phyloP scores from a whole-genome alignment of 2,329 filamentous ascomycete genomes.

The Fusarium concolor region DNA sequence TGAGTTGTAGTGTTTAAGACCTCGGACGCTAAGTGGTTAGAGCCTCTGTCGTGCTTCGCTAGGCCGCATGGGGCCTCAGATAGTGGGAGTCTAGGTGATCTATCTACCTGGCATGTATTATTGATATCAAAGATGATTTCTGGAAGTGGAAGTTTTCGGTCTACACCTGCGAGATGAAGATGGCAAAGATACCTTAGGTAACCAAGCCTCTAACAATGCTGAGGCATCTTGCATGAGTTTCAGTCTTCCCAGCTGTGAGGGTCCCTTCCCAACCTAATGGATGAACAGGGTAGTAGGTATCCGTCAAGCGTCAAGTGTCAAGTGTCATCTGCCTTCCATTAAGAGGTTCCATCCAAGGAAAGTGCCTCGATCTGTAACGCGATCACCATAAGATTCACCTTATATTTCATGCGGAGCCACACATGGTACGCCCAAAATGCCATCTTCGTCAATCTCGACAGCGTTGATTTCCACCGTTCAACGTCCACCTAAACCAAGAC shows the following conservation, averaged over 20 bases:
- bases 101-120: not conserved
- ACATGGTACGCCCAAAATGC: not conserved
- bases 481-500: slow-evolving; percentile 6
- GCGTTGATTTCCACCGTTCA: not conserved
- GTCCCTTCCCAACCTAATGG: slow-evolving; percentile 18
- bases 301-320: not conserved
- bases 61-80: not conserved
- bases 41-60: slow-evolving; percentile 21
- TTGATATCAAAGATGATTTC: not conserved
- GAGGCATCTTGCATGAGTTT: slow-evolving; percentile 13
- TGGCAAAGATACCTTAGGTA: not conserved
- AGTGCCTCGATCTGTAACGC: slow-evolving; percentile 4
- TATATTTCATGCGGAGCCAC: slow-evolving; percentile 2
- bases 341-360: not conserved
- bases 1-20: slow-evolving; percentile 14
- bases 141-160: not conserved
- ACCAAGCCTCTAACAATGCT: not conserved
- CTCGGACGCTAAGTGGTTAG: slow-evolving; percentile 29
- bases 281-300: not conserved
- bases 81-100: slow-evolving; percentile 2
- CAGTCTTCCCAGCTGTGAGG: slow-evolving; percentile 6
- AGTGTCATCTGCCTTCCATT: no score
- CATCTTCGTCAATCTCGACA: not conserved
- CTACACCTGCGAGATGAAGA: not conserved
- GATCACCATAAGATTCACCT: slow-evolving; percentile 7